Evolutionary conservation across 2,329 filamentous ascomycete genomes (phyloP), one percentile per base, ranked within the genome.

Genomic region (Claviceps maximensis): DNA sequence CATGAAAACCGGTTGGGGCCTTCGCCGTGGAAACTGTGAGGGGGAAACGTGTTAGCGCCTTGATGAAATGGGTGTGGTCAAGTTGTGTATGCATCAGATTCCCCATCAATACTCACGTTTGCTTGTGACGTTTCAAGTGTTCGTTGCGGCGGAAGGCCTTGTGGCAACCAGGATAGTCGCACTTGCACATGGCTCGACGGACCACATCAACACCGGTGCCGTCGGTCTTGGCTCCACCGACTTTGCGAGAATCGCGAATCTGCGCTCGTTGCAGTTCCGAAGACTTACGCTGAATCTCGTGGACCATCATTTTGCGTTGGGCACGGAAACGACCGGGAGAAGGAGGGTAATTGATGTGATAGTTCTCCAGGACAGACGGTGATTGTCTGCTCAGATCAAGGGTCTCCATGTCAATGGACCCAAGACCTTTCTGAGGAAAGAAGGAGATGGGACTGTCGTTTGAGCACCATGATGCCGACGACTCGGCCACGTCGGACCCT

Each of bases 101-200:
- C 6, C 4, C 13, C n/a, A 40, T n/a, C 5, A 21, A 15, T 27
- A 31, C 74, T 68, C 60, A 79, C 76, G 74, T 74, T 51, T 70
- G 69, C 50, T 73, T 68, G 60, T 80, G 77, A 29, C 77, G 70
- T 65, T 79, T 80, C 19, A 79, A 64, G 56, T 80, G 77, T 62
- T 80, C 77, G 25, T 73, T 74, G 53, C 77, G 69, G 58, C 74
- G 73, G 55, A 76, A 78, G 0, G 70, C 70, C 58, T 73, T 74
- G 57, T 69, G 61, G 61, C 76, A 80, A 29, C 69, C 69, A 7
- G 68, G 68, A 33, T 73, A 70, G 17, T 71, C 65, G 57, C 76
- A 79, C 56, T 71, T 68, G 66, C 63, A 74, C 64, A 66, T 71
- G 58, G 65, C 67, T 47, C 66, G 58, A n/a, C 65, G 65, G 12